Percentiles rank a stretch among this genome's conserved stretches.
Evolutionary conservation across 2,329 filamentous ascomycete species (phyloP).

Genomic region (Penicillium polonicum): DNA sequence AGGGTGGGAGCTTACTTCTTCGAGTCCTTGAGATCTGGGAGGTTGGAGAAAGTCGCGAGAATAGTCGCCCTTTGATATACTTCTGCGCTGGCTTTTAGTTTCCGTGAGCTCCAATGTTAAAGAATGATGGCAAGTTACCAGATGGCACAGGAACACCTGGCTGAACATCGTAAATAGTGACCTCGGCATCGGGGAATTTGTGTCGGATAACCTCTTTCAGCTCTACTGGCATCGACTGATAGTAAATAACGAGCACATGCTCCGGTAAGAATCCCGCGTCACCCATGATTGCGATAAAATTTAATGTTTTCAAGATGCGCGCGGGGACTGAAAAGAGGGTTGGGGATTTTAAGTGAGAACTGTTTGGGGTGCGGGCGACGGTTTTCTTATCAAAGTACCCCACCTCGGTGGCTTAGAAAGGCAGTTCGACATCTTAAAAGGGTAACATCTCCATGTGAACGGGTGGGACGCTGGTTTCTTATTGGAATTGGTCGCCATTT

Average conservation of each 20-base stretch:
- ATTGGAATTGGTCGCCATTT: neutral
- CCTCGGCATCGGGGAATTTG: slow-evolving; percentile 27
- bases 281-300: slow-evolving; percentile 21
- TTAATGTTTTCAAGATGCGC: neutral
- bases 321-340: neutral
- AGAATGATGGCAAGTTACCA: slow-evolving; percentile 16
- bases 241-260: slow-evolving; percentile 26
- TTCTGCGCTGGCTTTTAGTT: slow-evolving; percentile 16
- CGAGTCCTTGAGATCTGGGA: slow-evolving; percentile 30
- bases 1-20: slow-evolving; percentile 20
- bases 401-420: neutral
- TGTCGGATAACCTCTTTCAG: slow-evolving; percentile 17
- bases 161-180: slow-evolving; percentile 16
- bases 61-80: slow-evolving; percentile 25
- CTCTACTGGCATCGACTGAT: slow-evolving; percentile 14
- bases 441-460: neutral
- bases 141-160: slow-evolving; percentile 19
- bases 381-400: slow-evolving; percentile 4
- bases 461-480: neutral
- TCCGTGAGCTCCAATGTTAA: neutral
- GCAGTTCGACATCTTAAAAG: neutral
- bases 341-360: neutral
- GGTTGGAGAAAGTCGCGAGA: slow-evolving; percentile 26
- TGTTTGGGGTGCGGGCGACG: neutral
- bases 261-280: slow-evolving; percentile 19